Conservation (phyloP, 768 basidiomycete species). For the Xanthoconium purpureum region DNA sequence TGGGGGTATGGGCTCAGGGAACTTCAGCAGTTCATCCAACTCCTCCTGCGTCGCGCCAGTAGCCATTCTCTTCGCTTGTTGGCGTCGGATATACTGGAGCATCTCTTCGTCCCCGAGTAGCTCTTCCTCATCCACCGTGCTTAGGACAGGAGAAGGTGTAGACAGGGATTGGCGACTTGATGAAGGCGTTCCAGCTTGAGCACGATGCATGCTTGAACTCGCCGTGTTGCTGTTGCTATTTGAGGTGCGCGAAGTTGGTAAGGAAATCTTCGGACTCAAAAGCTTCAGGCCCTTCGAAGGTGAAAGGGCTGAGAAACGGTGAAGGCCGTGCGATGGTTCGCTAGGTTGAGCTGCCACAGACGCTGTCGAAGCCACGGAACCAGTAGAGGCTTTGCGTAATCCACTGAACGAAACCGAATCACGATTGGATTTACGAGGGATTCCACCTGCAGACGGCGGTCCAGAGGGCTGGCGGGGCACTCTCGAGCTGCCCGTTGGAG, state of each 20-base stretch:
- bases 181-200: constrained; percentile 59
- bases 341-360: constrained; percentile 47
- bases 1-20: constrained; percentile 87
- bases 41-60: constrained; percentile 82
- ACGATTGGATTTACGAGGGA: constrained; percentile 65
- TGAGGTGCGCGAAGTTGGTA: constrained; percentile 55
- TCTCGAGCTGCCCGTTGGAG: constrained; percentile 60
- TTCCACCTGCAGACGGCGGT: constrained; percentile 42
- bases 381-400: constrained; percentile 78
- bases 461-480: constrained; percentile 62
- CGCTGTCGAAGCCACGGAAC: constrained; percentile 69
- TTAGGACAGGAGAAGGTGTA: constrained; percentile 81
- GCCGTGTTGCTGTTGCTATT: constrained; percentile 36
- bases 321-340: constrained; percentile 41
- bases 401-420: constrained; percentile 79
- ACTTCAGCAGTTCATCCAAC: constrained; percentile 82
- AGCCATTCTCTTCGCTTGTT: constrained; percentile 84
- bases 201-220: constrained; percentile 44
- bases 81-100: constrained; percentile 87
- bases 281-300: constrained; percentile 83
- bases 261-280: constrained; percentile 72
- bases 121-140: constrained; percentile 81
- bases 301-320: constrained; percentile 79
- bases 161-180: constrained; percentile 74
- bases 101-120: constrained; percentile 93